A percentile compares a stretch with the other conserved stretches of the same genome.
Evolutionary conservation across 371 early-diverging fungal species (phyloP).

Genomic region (Nematocida ironsii): DNA sequence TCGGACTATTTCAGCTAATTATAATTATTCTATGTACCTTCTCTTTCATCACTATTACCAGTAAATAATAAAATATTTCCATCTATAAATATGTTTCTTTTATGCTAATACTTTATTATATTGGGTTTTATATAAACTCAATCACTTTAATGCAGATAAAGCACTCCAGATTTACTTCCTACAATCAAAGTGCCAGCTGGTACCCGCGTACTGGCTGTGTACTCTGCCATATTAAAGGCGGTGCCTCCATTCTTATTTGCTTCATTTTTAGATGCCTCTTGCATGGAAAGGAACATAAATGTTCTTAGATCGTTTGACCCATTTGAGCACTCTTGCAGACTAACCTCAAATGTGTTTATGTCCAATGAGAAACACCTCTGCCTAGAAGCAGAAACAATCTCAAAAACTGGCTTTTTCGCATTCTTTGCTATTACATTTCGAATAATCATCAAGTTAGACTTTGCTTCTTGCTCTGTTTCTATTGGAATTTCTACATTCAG

Average conservation of each 20-base stretch:
- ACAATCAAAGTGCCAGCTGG: constrained; percentile 3
- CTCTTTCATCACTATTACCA: no score
- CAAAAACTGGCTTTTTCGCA: constrained; percentile 24
- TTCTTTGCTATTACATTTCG: constrained; percentile 15
- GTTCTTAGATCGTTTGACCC: constrained; percentile 44
- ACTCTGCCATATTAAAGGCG: constrained; percentile 21
- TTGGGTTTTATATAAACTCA: no score
- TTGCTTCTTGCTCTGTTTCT: not conserved
- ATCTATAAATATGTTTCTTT: no score
- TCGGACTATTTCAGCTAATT: no score
- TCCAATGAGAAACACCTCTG: constrained; percentile 36
- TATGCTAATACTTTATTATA: no score
- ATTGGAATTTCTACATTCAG: constrained; percentile 40
- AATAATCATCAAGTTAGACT: constrained; percentile 25
- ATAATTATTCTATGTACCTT: no score
- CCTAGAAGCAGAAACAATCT: constrained; percentile 21
- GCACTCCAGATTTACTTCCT: constrained; percentile 9
- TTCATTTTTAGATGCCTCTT: constrained; percentile 31
- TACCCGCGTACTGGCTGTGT: not conserved
- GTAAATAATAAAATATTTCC: no score
- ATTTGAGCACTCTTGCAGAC: constrained; percentile 5
- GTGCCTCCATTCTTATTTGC: not conserved
- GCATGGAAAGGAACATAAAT: constrained; percentile 25
- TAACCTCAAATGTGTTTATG: constrained; percentile 8
- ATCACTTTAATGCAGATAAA: constrained; percentile 1